A percentile compares a stretch with the other conserved stretches of the same genome.
phyloP scores from a whole-genome alignment of 306 rosid species.

The Glycyrrhiza uralensis region DNA sequence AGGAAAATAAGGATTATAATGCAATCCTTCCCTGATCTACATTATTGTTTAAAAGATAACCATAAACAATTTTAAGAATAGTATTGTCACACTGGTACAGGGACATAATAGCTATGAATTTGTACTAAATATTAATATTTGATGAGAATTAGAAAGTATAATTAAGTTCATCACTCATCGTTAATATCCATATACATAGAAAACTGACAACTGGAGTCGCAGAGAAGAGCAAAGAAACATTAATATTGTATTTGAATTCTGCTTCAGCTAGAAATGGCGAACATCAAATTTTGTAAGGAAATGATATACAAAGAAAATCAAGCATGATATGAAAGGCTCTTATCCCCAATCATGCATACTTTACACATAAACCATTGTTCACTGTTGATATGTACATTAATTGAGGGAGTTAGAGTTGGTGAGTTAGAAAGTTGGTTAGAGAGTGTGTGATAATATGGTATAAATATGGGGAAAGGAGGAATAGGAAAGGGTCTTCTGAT shows the following conservation, averaged over 20 bases:
- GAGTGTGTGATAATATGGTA: no score
- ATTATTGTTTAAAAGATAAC: slow-evolving; percentile 28
- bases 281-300: not conserved
- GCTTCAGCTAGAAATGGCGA: not conserved
- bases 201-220: not conserved
- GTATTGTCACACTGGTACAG: not conserved
- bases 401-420: no score
- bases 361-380: not conserved
- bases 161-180: not conserved
- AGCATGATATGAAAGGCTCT: slow-evolving; percentile 2
- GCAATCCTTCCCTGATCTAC: slow-evolving; percentile 92
- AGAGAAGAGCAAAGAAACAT: not conserved
- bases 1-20: slow-evolving; percentile 95
- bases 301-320: not conserved
- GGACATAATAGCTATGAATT: not conserved
- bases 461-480: no score
- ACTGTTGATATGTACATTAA: no score
- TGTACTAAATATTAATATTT: not conserved
- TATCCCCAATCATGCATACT: not conserved
- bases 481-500: no score
- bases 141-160: not conserved
- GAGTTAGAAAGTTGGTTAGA: no score
- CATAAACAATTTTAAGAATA: not conserved
- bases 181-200: not conserved
- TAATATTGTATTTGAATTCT: not conserved